phyloP scores from a whole-genome alignment of 345 rosid species.

The Lepidium sativum region DNA sequence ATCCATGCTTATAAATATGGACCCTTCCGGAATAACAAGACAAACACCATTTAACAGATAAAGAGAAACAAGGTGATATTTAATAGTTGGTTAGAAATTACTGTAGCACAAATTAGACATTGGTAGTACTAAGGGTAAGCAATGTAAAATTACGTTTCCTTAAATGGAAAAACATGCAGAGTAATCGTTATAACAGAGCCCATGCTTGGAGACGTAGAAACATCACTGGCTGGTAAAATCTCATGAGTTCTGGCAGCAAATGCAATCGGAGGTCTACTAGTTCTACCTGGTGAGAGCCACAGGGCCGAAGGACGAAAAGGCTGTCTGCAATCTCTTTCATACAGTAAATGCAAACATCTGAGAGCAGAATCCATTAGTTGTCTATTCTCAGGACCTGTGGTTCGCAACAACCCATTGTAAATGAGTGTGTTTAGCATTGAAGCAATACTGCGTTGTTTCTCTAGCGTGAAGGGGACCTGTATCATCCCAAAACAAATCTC shows the following conservation, averaged over 20 bases:
- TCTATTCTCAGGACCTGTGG: conserved; percentile 41
- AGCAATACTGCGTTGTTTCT: conserved; percentile 74
- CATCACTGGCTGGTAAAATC: conserved; percentile 45
- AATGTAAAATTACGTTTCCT: conserved; percentile 57
- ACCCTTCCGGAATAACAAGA: conserved; percentile 50
- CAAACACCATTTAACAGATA: conserved; percentile 1
- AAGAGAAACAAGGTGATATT: background rate
- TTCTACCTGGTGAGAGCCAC: conserved; percentile 95
- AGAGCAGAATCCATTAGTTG: conserved; percentile 76
- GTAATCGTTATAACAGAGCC: conserved; percentile 67
- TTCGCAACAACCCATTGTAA: conserved; percentile 59
- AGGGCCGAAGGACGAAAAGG: conserved; percentile 70
- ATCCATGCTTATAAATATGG: conserved; percentile 84
- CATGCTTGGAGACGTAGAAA: conserved; percentile 37
- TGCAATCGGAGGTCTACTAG: conserved; percentile 73
- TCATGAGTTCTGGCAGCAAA: conserved; percentile 89
- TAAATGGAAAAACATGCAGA: conserved; percentile 93
- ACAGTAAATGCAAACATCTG: conserved; percentile 84
- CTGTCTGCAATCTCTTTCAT: conserved; percentile 95
- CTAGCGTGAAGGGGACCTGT: conserved; percentile 76
- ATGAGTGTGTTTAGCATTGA: conserved; percentile 82
- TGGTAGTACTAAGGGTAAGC: background rate
- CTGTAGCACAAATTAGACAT: conserved; percentile 1
- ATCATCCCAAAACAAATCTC: conserved; percentile 24
- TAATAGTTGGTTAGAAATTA: background rate